These are phyloP conservation scores for Ilex asprella DNA, from an alignment of 257 asterid genomes.

Conservation along the genomic window DNA sequence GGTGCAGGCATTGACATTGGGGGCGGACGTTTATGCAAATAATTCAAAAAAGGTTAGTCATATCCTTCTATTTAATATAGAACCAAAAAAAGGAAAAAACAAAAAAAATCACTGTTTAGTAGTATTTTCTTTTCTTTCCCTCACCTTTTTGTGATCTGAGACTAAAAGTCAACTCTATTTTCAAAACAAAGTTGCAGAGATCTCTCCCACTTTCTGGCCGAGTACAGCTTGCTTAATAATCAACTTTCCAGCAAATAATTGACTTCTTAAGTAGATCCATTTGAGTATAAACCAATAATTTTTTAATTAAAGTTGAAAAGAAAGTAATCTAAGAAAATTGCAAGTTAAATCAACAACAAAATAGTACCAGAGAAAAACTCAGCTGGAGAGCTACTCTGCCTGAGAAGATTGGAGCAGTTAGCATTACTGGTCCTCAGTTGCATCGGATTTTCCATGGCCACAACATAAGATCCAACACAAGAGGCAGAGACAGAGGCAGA, in stretches of 20 bases:
- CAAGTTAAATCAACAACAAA: not conserved
- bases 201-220: not conserved
- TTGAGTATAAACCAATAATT: no score
- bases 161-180: not conserved
- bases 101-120: not conserved
- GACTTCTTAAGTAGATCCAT: no score
- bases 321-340: not conserved
- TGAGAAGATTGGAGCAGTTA: not conserved
- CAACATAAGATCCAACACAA: not conserved
- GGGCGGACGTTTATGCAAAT: no score
- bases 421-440: not conserved
- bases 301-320: no score
- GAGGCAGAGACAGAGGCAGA: no score
- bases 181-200: not conserved
- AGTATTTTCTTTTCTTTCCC: not conserved
- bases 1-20: no score
- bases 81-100: no score
- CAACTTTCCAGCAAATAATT: no score
- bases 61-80: no score
- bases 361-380: not conserved
- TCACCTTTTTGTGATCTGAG: not conserved
- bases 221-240: not conserved
- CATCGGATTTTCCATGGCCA: not conserved
- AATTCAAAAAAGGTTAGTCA: no score
- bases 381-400: slow-evolving; percentile 1